These are phyloP conservation scores for Flaveria ramosissima DNA, from an alignment of 129 eudicot genomes.

Conservation along the genomic window DNA sequence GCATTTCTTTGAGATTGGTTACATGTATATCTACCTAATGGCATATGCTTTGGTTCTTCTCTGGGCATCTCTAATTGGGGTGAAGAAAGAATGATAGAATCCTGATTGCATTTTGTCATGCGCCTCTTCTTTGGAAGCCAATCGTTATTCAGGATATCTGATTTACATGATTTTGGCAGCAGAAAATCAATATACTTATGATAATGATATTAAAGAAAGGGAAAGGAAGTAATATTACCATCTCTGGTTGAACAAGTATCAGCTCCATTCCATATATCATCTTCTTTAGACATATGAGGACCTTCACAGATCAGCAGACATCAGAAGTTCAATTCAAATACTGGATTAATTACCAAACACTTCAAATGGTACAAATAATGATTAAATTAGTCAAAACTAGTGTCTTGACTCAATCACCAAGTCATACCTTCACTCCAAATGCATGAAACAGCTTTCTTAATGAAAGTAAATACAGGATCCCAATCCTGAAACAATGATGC, in stretches of 20 bases:
- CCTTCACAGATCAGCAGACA: slow-evolving; percentile 17
- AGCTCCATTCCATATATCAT: slow-evolving; percentile 37
- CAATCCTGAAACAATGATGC: slow-evolving; percentile 62
- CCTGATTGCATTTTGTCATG: slow-evolving; percentile 34
- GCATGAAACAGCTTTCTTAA: slow-evolving; percentile 56
- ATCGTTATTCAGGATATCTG: slow-evolving; percentile 41
- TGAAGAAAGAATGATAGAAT: slow-evolving; percentile 34
- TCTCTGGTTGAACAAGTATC: slow-evolving; percentile 27
- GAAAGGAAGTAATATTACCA: slow-evolving; percentile 35
- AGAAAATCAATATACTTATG: slow-evolving; percentile 12
- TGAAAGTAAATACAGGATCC: slow-evolving; percentile 58
- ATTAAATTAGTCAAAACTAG: slow-evolving; percentile 11
- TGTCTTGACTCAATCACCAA: slow-evolving; percentile 38
- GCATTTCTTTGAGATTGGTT: slow-evolving; percentile 28
- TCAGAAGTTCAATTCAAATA: slow-evolving; percentile 23
- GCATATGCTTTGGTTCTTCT: slow-evolving; percentile 34
- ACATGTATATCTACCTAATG: slow-evolving; percentile 32
- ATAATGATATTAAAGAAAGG: not conserved
- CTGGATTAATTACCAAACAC: slow-evolving; percentile 12
- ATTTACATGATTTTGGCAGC: slow-evolving; percentile 20
- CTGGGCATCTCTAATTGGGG: slow-evolving; percentile 38
- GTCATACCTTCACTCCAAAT: slow-evolving; percentile 60
- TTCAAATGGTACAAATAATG: slow-evolving; percentile 13
- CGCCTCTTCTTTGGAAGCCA: slow-evolving; percentile 49
- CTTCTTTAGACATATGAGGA: slow-evolving; percentile 35